These are phyloP conservation scores for Wickerhamomyces hampshirensis DNA, from an alignment of 805 yeast genomes.

Conservation along the genomic window DNA sequence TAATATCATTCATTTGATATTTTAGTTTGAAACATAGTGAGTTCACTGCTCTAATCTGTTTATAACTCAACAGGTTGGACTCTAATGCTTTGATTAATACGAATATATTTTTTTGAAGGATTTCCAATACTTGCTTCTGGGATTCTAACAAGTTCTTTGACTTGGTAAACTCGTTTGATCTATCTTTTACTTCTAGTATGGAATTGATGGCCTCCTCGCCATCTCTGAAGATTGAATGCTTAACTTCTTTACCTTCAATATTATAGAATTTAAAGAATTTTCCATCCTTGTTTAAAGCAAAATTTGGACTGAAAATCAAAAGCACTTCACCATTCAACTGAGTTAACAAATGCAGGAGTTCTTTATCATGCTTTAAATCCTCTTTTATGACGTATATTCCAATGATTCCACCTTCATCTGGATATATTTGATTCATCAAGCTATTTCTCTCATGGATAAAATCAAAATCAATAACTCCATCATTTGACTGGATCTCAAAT, in stretches of 20 bases:
- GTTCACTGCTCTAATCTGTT: slow-evolving; percentile 13
- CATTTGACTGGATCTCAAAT: slow-evolving; percentile 8
- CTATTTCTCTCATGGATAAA: slow-evolving; percentile 6
- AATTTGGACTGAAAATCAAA: slow-evolving; percentile 8
- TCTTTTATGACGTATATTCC: slow-evolving; percentile 10
- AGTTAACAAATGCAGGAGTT: not conserved
- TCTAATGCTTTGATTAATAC: slow-evolving; percentile 2
- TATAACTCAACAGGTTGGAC: slow-evolving; percentile 1
- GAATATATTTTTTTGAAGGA: slow-evolving; percentile 3
- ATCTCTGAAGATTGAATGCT: slow-evolving; percentile 1
- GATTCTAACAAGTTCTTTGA: slow-evolving; percentile 8
- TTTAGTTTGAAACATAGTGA: slow-evolving; percentile 19
- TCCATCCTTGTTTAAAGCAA: slow-evolving; percentile 8
- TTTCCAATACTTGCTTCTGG: slow-evolving; percentile 6
- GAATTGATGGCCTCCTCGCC: slow-evolving; percentile 14
- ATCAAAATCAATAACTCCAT: slow-evolving; percentile 2
- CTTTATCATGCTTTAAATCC: not conserved
- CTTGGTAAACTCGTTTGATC: slow-evolving; percentile 5
- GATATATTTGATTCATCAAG: slow-evolving; percentile 12
- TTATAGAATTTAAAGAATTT: slow-evolving; percentile 7
- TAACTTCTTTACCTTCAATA: slow-evolving; percentile 2
- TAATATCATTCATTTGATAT: slow-evolving; percentile 15
- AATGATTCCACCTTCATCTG: slow-evolving; percentile 12
- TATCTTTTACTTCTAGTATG: slow-evolving; percentile 7
- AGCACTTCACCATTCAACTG: slow-evolving; percentile 1